Evolutionary conservation across 2,329 filamentous ascomycete species (phyloP).

Genomic region (Pestalotiopsis sp.): DNA sequence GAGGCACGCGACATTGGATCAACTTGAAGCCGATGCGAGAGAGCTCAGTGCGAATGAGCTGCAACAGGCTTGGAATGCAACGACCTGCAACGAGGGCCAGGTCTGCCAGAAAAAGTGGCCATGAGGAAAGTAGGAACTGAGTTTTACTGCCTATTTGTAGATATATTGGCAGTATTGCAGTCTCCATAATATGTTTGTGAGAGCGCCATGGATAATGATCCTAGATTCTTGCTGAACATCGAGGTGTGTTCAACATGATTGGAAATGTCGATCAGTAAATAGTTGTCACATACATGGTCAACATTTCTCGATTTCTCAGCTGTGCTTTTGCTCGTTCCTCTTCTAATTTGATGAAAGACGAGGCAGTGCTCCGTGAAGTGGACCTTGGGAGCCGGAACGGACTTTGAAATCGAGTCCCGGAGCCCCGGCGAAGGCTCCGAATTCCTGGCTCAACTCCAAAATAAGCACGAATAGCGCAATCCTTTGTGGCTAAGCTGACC

Average conservation of each 20-base stretch:
- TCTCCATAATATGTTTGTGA: too few relatives aligned
- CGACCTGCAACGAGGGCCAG: not conserved
- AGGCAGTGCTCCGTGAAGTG: not conserved
- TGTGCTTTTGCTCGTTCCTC: not conserved
- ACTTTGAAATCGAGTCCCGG: not conserved
- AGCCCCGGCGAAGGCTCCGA: not conserved
- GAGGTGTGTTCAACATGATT: too few relatives aligned
- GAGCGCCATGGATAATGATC: too few relatives aligned
- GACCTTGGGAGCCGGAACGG: not conserved
- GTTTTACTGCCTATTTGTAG: too few relatives aligned
- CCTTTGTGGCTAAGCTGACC: not conserved
- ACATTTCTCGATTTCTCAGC: not conserved
- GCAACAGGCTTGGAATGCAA: not conserved
- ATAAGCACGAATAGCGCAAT: not conserved
- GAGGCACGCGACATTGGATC: not conserved
- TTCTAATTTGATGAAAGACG: not conserved
- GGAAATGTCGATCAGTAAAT: too few relatives aligned
- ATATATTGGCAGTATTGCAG: too few relatives aligned
- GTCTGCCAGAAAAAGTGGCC: not conserved
- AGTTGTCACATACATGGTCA: too few relatives aligned
- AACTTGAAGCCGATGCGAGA: not conserved
- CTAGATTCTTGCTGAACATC: too few relatives aligned
- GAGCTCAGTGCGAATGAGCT: not conserved
- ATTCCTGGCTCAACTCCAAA: not conserved
- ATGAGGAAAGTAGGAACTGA: too few relatives aligned